These are phyloP conservation scores for Aspergillus arachidicola DNA, from an alignment of 2,329 filamentous ascomycete species.

Conservation along the genomic window DNA sequence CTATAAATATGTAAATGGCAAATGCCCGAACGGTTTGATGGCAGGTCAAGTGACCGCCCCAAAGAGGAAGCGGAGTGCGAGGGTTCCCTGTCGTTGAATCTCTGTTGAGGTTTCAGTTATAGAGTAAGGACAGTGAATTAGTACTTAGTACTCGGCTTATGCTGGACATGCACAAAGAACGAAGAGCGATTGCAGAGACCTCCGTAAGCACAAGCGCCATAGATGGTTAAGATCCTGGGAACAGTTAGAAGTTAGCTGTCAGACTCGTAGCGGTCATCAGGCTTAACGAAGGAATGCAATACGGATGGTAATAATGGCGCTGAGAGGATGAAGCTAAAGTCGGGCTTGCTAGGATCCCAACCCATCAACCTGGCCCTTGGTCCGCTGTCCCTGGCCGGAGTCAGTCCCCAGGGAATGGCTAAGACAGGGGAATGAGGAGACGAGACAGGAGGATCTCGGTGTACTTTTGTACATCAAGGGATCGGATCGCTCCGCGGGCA, in stretches of 20 bases:
- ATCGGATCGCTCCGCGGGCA: slow-evolving; percentile 5
- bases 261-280: no score
- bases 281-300: no score
- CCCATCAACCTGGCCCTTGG: slow-evolving; percentile 23
- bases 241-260: not conserved
- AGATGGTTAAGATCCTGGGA: not conserved
- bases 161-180: not conserved
- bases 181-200: not conserved
- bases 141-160: not conserved
- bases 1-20: not conserved
- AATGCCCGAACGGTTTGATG: not conserved
- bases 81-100: not conserved
- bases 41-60: not conserved
- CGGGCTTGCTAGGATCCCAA: slow-evolving; percentile 14
- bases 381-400: slow-evolving; percentile 7
- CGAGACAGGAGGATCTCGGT: not conserved
- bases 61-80: not conserved
- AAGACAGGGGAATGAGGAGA: not conserved
- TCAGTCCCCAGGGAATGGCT: slow-evolving; percentile 8
- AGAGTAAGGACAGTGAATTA: not conserved
- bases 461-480: slow-evolving; percentile 8
- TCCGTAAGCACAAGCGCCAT: not conserved
- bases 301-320: no score
- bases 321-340: slow-evolving; percentile 1
- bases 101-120: not conserved